Base-by-base conservation (phyloP, 2,329 filamentous ascomycete genomes). In the Cladosporium cucumerinum region DNA sequence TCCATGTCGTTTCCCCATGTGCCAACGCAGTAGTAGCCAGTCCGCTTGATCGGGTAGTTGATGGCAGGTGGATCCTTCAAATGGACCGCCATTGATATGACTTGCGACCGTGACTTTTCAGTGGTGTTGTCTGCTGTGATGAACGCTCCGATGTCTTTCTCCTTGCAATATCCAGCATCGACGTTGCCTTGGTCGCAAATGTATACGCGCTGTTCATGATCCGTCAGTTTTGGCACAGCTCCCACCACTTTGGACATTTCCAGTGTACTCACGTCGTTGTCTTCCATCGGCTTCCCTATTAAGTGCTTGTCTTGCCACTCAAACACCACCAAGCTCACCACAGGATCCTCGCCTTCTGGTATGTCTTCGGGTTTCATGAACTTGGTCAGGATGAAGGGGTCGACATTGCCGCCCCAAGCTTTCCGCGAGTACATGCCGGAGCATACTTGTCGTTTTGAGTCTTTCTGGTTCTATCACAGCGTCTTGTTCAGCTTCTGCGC, bases 21-120 rank as follows among this genome's bases (percentile, higher is more conserved):
- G 61, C 91, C 87, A 66, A 99, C 89, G 73, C 95, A 99, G 78
- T 97, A 99, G 79, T 97, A 99, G 30, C 95, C 95, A 0, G 95
- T 99, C 78, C 92, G 92, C 73, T 89, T 89, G 72, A 97, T 88
- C 6, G 86, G 83, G 76, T 98, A 99, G 68, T 92, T 91, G 76
- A 96, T 86, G 2, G 88, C 83, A 12, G 84, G 82, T 23, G 91
- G 85, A 64, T 91, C 82, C 69, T 92, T 94, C 60, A 98, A 83
- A 75, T 97, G 88, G 66, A 98, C 82, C 11, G 93, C 92, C 76
- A 90, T 83, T 66, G 92, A 94, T 69, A 91, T 81, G 70, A 99
- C 91, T 57, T 89, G 78, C 69, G 86, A 91, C 65, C 84, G 85
- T 30, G 92, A 91, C 57, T 84, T 80, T 36, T 89, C 85, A 49